A percentile compares a stretch with the other conserved stretches of the same genome.
phyloP scores from a whole-genome alignment of 2,329 filamentous ascomycete genomes.

The Fusarium cicatricum region DNA sequence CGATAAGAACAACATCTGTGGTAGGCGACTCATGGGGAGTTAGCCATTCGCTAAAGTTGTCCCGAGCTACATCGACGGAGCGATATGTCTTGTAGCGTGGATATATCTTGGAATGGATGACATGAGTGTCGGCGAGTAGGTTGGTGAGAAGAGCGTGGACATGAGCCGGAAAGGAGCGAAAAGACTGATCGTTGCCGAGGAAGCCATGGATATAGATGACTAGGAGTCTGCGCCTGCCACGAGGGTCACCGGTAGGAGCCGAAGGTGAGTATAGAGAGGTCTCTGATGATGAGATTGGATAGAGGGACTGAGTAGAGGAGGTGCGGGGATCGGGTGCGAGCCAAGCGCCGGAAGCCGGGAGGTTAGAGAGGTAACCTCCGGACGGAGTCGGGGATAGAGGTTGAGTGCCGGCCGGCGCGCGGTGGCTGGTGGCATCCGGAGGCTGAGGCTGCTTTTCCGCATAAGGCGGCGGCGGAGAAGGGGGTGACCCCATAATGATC shows the following conservation, averaged over 20 bases:
- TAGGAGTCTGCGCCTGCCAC: constrained; percentile 66
- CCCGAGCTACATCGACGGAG: constrained; percentile 74
- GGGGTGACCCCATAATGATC: constrained; percentile 12
- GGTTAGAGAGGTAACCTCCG: constrained; percentile 1
- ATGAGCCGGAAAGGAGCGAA: constrained; percentile 87
- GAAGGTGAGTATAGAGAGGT: constrained; percentile 10
- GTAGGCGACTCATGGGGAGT: constrained; percentile 75
- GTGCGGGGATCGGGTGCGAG: constrained; percentile 54
- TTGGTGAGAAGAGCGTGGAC: constrained; percentile 78
- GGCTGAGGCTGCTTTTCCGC: constrained; percentile 21
- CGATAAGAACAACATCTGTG: constrained; percentile 83
- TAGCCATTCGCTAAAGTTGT: constrained; percentile 86
- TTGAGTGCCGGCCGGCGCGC: constrained; percentile 9
- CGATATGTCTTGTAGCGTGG: constrained; percentile 81
- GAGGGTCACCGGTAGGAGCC: constrained; percentile 10
- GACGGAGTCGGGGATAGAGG: constrained; percentile 6
- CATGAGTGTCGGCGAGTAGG: constrained; percentile 74
- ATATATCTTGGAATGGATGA: constrained; percentile 87
- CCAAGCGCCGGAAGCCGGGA: constrained; percentile 20
- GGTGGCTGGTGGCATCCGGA: constrained; percentile 18
- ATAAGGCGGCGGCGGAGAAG: constrained; percentile 21
- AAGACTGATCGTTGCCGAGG: constrained; percentile 87
- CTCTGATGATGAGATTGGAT: constrained; percentile 35
- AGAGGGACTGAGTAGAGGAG: constrained; percentile 58
- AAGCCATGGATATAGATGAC: constrained; percentile 91